These are phyloP conservation scores for Casuarina cunninghamiana DNA, from an alignment of 306 rosid species.

Conservation along the genomic window DNA sequence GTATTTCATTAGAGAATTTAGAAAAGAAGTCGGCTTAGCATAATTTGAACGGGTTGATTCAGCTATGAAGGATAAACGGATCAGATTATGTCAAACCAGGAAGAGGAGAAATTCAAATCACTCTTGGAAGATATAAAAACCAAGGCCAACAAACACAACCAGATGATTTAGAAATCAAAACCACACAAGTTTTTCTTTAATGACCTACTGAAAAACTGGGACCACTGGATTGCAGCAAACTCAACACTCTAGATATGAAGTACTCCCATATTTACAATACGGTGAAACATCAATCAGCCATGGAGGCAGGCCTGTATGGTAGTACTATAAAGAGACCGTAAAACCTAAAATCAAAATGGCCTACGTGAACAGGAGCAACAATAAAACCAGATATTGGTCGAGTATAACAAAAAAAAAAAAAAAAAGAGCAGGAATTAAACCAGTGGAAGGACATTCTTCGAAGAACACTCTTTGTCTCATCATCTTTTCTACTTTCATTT, in stretches of 20 bases:
- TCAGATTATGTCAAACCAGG: neutral
- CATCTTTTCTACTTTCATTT: constrained; percentile 34
- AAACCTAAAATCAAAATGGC: constrained; percentile 21
- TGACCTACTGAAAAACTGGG: constrained; percentile 28
- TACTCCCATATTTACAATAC: constrained; percentile 61
- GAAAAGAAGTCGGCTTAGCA: neutral
- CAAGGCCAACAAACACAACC: constrained; percentile 3
- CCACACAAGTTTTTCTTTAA: constrained; percentile 29
- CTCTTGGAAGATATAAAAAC: neutral
- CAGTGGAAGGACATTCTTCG: constrained; percentile 43
- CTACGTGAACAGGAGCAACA: constrained; percentile 33
- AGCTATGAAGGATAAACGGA: neutral
- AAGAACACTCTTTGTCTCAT: constrained; percentile 34
- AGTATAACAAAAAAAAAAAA: constrained; percentile 31
- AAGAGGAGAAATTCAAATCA: constrained; percentile 1
- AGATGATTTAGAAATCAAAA: constrained; percentile 22
- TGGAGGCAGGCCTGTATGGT: constrained; percentile 45
- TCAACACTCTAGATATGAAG: constrained; percentile 51
- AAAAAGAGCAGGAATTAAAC: constrained; percentile 14
- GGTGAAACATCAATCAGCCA: constrained; percentile 43
- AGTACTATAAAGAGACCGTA: constrained; percentile 45
- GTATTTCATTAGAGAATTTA: too few relatives aligned
- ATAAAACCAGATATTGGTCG: constrained; percentile 46
- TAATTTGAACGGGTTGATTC: neutral
- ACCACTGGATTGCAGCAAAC: constrained; percentile 40